A percentile compares a stretch with the other conserved stretches of the same genome.
phyloP scores from a whole-genome alignment of 116 monocot species.

The Iris pallida region DNA sequence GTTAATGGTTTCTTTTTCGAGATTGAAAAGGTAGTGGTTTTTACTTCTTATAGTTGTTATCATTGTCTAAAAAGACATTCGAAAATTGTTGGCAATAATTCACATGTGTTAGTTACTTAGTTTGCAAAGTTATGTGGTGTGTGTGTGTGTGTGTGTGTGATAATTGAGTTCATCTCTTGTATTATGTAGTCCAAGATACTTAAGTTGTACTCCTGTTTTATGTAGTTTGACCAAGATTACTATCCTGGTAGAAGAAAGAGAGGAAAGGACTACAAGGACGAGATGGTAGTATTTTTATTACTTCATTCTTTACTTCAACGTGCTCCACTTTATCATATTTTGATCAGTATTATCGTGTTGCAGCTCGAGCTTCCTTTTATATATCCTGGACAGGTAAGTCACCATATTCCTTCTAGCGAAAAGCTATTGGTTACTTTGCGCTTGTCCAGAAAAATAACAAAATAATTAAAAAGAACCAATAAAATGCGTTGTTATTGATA shows the following conservation, averaged over 20 bases:
- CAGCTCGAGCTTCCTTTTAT: constrained; percentile 97
- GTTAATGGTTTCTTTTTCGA: too few species aligned
- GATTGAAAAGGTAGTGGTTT: too few species aligned
- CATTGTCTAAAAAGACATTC: too few species aligned
- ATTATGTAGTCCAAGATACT: too few species aligned
- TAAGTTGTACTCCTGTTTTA: constrained; percentile 7
- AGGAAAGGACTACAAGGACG: constrained; percentile 93
- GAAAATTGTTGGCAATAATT: too few species aligned
- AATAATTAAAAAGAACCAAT: neutral
- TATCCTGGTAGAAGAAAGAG: constrained; percentile 95
- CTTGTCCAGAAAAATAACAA: neutral
- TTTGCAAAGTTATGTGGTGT: too few species aligned
- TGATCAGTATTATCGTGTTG: constrained; percentile 17
- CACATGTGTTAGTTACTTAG: too few species aligned
- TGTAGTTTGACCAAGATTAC: constrained; percentile 96
- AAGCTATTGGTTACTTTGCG: neutral
- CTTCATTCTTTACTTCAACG: neutral
- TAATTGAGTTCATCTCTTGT: too few species aligned
- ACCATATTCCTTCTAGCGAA: neutral
- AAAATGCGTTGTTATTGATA: neutral
- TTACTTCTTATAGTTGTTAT: too few species aligned
- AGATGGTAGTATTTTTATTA: constrained; percentile 71
- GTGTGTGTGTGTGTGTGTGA: too few species aligned
- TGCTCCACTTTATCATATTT: neutral
- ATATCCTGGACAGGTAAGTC: constrained; percentile 86